Percentiles rank a stretch among this genome's conserved stretches.
Conservation (phyloP, 495 filamentous ascomycete species). For the Penicillium salamii region DNA sequence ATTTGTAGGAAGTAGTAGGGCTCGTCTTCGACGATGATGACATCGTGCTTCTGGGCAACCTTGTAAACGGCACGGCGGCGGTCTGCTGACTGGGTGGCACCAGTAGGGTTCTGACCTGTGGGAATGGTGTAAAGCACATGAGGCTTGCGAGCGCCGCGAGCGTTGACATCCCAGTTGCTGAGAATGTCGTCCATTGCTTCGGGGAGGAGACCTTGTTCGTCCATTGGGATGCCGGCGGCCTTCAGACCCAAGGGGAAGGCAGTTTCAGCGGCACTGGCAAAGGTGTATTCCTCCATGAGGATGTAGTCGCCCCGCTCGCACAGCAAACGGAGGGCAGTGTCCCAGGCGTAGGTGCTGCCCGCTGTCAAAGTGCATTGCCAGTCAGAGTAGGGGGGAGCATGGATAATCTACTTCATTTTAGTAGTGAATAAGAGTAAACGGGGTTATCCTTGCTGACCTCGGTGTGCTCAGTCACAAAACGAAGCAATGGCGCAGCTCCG, state of each 20-base stretch:
- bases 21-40: constrained; percentile 91
- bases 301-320: constrained; percentile 67
- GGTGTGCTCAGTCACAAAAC: constrained; percentile 91
- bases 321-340: constrained; percentile 76
- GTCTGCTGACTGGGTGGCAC: constrained; percentile 67
- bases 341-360: constrained; percentile 76
- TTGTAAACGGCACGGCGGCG: constrained; percentile 71
- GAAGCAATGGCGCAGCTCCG: constrained; percentile 79
- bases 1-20: constrained; percentile 99
- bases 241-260: constrained; percentile 72
- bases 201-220: constrained; percentile 74
- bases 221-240: constrained; percentile 71
- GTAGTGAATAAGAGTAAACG: background rate
- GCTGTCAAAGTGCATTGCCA: constrained; percentile 75
- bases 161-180: constrained; percentile 58
- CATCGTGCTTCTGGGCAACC: constrained; percentile 75
- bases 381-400: constrained; percentile 63
- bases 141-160: constrained; percentile 64
- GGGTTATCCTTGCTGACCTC: constrained; percentile 45
- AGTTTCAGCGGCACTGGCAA: constrained; percentile 77
- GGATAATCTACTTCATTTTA: constrained; percentile 31
- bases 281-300: constrained; percentile 85
- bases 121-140: constrained; percentile 55
- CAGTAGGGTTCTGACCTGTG: constrained; percentile 90
- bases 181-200: constrained; percentile 64